Base-by-base conservation (phyloP, 2,329 filamentous ascomycete species). In the Cytospora mali region DNA sequence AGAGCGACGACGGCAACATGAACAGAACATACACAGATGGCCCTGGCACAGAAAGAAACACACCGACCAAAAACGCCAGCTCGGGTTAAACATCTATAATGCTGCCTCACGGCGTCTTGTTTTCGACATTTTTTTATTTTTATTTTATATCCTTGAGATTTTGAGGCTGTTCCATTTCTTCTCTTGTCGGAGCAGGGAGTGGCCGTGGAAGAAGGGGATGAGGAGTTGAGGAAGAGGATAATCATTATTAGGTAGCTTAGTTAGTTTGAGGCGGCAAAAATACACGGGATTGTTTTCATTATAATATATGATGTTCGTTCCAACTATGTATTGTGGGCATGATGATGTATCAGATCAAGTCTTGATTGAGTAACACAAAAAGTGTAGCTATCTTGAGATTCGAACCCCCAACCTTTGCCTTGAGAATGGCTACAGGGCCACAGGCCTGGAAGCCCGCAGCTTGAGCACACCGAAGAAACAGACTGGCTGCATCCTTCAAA, bases 71-170 rank as follows among this genome's bases (percentile, higher is more conserved):
- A 62, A 51, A 59, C 51, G 46, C 49, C 63, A 51, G 50, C 53
- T 58, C 55, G 54, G 48, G 62, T 56, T 71, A 48, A 71, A 72
- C 42, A 46, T 46, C 42, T 76, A 79, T 75, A 79, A 76, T 74
- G 76, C 73, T 80, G 78, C 79, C 79, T 80, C 79, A 68, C 79
- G 79, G 79, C 76, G 77, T 71, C 71, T 76, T 77, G 46, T 57
- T 56, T n/a, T 59, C 46, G 39, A 58, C n/a, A 48, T 21, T 4
- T 63, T 59, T 49, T 23, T 35, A 27, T 56, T 35, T 27, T n/a
- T n/a, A n/a, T n/a, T 54, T 46, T 21, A 46, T 46, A 23, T 46
- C 21, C 42, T 46, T 7, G 42, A 23, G 18, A 53, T 18, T 33
- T 21, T 60, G 18, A 18, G 11, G 35, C 35, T n/a, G 35, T 18